Evolutionary conservation across 768 basidiomycete species (phyloP).

Genomic region (Tulasnella sp.): DNA sequence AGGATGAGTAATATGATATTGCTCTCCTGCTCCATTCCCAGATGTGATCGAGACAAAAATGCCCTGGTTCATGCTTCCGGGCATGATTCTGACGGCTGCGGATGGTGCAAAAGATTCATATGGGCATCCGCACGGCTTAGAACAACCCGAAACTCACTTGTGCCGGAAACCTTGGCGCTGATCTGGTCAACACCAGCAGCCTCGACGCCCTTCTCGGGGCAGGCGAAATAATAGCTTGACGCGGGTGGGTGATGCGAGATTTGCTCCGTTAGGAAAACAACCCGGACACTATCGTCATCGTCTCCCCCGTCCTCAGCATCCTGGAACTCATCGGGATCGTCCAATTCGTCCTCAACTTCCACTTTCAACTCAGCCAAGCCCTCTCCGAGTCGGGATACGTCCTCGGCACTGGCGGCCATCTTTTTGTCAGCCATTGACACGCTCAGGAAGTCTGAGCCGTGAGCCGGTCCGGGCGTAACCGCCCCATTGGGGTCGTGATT

Average conservation of each 20-base stretch:
- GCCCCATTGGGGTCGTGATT: slow-evolving; percentile 3
- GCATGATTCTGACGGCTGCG: slow-evolving; percentile 59
- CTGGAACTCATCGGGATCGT: slow-evolving; percentile 9
- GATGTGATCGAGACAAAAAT: slow-evolving; percentile 73
- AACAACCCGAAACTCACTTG: slow-evolving; percentile 36
- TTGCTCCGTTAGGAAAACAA: slow-evolving; percentile 60
- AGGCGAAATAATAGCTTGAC: slow-evolving; percentile 71
- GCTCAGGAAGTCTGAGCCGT: slow-evolving; percentile 7
- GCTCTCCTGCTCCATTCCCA: slow-evolving; percentile 66
- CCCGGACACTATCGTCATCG: slow-evolving; percentile 4
- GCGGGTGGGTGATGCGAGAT: slow-evolving; percentile 96
- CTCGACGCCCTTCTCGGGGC: slow-evolving; percentile 64
- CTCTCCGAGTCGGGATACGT: slow-evolving; percentile 10
- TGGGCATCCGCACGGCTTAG: slow-evolving; percentile 27
- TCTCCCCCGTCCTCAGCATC: slow-evolving; percentile 13
- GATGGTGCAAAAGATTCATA: slow-evolving; percentile 19
- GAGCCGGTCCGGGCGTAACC: neutral
- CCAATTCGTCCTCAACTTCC: slow-evolving; percentile 9
- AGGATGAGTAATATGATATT: slow-evolving; percentile 85
- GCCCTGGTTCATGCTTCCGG: slow-evolving; percentile 82
- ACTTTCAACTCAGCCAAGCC: slow-evolving; percentile 2
- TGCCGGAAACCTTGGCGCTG: slow-evolving; percentile 82
- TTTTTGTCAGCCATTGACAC: slow-evolving; percentile 12
- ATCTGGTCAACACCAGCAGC: slow-evolving; percentile 87
- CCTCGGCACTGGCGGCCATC: slow-evolving; percentile 19